phyloP scores from a whole-genome alignment of 441 rosid species.

The Hypseocharis bilobata region DNA sequence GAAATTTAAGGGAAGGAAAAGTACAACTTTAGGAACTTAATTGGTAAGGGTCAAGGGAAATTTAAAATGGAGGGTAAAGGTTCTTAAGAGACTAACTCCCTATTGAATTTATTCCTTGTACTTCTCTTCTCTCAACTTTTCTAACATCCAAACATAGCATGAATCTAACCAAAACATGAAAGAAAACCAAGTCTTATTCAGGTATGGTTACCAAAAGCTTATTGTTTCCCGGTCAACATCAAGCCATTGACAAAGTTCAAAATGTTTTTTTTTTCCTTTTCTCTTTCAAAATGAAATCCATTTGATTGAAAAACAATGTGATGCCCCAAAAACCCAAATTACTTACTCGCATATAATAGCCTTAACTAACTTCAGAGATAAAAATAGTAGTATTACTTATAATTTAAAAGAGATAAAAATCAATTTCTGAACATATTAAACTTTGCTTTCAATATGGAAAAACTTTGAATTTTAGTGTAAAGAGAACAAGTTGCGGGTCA shows the following conservation, averaged over 20 bases:
- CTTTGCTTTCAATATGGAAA: too few species aligned
- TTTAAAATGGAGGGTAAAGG: background rate
- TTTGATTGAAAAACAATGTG: background rate
- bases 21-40: background rate
- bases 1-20: background rate
- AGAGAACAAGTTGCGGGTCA: background rate
- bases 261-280: too few species aligned
- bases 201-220: background rate
- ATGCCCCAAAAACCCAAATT: background rate
- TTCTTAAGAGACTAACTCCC: background rate
- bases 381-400: too few species aligned
- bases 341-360: background rate
- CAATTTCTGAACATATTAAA: too few species aligned
- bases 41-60: background rate
- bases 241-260: too few species aligned
- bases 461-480: too few species aligned
- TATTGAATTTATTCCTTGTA: background rate
- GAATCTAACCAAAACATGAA: background rate
- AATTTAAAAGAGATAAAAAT: too few species aligned
- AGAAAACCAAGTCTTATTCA: background rate
- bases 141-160: background rate
- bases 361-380: background rate
- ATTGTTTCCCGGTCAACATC: too few species aligned
- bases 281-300: background rate
- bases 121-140: background rate